Base-by-base conservation (phyloP, 225 moss, liverwort and hornwort species). In the Sphagnum tenellum region DNA sequence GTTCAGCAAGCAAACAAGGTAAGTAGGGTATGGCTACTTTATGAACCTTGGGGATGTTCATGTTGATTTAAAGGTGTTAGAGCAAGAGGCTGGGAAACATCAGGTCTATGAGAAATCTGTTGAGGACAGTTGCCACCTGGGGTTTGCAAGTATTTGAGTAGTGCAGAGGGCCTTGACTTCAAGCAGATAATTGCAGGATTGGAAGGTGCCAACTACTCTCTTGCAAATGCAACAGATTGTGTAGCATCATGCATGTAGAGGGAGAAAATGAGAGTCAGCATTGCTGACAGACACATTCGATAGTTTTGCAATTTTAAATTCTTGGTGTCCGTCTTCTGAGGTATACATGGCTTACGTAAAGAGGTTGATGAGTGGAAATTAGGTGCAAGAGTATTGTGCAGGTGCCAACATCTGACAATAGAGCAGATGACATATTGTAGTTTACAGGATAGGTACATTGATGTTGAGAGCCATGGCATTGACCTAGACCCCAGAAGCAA, bases 1-100 rank as follows among this genome's bases (percentile, higher is more conserved):
- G 13, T 29, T 87, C 89, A 49, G 73, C 77, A 58, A 80, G 75
- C 71, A 82, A 78, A 65, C 74, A 76, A 66, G 78, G 76, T 66
- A 65, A 71, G 82, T 85, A 57, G 87, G 84, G 54, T 90, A 80
- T 62, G 89, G 87, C 13, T 90, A 90, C 70, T 71, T 90, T 72
- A 72, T 87, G 71, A 90, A 87, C 59, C 67, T 87, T 65, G 74
- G 70, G 61, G 79, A 85, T 75, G 72, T 76, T 65, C 85, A 72
- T 69, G 68, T 76, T 66, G 89, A 82, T 62, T 81, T 82, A 63
- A 78, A 90, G 75, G 62, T 87, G 59, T 72, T 90, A 67, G 82
- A 90, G 71, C 68, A 69, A 72, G 85, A 82, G 62, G 60, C 84
- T 67, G 73, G 76, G 59, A 78, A 64, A 55, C 79, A 78, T 72